Conservation (phyloP, 1,284 basidiomycete species). For the Singerocomus inundabilis region DNA sequence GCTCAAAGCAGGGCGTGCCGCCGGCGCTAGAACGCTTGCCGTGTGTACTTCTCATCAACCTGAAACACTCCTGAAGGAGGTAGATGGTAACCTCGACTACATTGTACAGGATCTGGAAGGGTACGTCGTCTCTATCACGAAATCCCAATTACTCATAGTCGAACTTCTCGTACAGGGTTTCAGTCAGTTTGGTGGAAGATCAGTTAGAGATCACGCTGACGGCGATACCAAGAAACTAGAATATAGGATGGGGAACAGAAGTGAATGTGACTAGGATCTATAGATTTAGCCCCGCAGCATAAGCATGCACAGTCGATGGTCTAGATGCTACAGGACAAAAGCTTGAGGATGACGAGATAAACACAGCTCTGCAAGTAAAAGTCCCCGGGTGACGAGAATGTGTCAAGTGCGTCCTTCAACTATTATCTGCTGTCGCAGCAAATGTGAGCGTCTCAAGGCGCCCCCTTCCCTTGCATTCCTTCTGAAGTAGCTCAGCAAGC, state of each 20-base stretch:
- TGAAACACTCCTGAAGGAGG: slow-evolving; percentile 28
- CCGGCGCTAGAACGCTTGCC: slow-evolving; percentile 72
- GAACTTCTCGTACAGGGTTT: slow-evolving; percentile 13
- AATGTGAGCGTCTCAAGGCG: slow-evolving; percentile 82
- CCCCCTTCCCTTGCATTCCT: slow-evolving; percentile 84
- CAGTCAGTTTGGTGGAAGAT: slow-evolving; percentile 16
- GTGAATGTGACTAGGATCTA: neutral
- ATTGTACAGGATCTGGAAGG: slow-evolving; percentile 22
- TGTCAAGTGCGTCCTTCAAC: slow-evolving; percentile 4
- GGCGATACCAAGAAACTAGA: slow-evolving; percentile 16
- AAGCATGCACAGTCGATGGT: neutral
- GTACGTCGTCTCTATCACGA: slow-evolving; percentile 9
- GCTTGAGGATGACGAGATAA: neutral
- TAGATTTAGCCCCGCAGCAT: neutral
- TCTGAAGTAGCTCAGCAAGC: slow-evolving; percentile 87
- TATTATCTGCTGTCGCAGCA: slow-evolving; percentile 54
- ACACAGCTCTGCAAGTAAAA: too few species aligned
- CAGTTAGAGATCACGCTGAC: slow-evolving; percentile 24
- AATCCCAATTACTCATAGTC: neutral
- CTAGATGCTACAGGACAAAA: neutral
- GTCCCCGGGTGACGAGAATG: neutral
- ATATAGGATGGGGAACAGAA: neutral
- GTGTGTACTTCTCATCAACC: slow-evolving; percentile 78
- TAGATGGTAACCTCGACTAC: slow-evolving; percentile 15
- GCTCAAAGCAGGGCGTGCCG: slow-evolving; percentile 66